Evolutionary conservation across 768 basidiomycete species (phyloP), one percentile per base, ranked within the genome.

Genomic region (Phaffia tasmanica): DNA sequence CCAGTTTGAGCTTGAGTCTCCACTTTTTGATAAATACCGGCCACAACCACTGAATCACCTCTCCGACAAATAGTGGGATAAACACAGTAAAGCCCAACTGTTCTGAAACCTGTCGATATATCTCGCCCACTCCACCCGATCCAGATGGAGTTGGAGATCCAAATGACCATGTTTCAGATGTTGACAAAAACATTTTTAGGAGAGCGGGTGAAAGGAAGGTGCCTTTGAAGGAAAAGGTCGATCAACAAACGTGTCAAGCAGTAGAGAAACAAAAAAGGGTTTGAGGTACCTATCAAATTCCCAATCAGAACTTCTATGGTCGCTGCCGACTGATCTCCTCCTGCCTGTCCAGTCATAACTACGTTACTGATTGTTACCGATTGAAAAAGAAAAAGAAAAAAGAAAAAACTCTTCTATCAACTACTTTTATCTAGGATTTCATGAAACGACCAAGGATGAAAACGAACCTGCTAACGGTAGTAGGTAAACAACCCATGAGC

Each of bases 181-280:
- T 63, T 14, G 67, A 68, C 35, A 68, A 62, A 23, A 68, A 68
- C 67, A 68, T 63, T 35, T 68, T 54, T 2, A 76, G 67, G 0
- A 76, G 65, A 1, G 75, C 71, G 0, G 75, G 75, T 0, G 69
- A 70, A 29, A 76, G 65, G 63, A 76, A 75, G 2, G 74, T 73
- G 1, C 66, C 66, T 67, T 14, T 5, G 3, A 14, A 21, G 18
- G 48, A 19, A 47, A 48, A 35, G 25, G 5, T 32, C n/a, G 3
- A 27, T 64, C 23, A 57, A 30, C 16, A 29, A 32, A 56, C 11
- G n/a, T 16, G 16, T 21, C 35, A 48, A 25, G 15, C 47, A 32
- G 14, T 19, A 46, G 21, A 1, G 47, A 50, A 25, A 46, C 5
- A 15, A 32, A 1, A 32, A 1, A 42, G 1, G 11, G 25, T 14